Evolutionary conservation across 2,329 filamentous ascomycete species (phyloP).

Genomic region (Fusarium dimerum): DNA sequence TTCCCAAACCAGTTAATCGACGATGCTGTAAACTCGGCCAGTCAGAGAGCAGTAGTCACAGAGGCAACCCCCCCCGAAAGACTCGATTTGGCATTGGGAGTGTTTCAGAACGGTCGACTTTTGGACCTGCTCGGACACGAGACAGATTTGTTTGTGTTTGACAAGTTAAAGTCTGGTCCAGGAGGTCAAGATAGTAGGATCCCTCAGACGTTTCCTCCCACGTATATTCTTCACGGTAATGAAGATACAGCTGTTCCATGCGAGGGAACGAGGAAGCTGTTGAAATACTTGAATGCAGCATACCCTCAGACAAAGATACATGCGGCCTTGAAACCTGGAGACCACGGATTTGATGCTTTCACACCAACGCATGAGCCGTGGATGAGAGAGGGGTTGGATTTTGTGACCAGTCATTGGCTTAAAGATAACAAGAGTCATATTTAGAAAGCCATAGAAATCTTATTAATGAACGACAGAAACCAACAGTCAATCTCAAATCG

Average conservation of each 20-base stretch:
- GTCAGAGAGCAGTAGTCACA: neutral
- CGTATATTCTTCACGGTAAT: neutral
- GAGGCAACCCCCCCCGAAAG: conserved; percentile 1
- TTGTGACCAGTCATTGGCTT: neutral
- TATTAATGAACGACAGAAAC: too few species aligned
- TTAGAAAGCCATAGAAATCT: neutral
- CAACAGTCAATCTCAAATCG: too few species aligned
- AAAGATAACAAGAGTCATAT: neutral
- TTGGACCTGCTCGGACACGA: conserved; percentile 1
- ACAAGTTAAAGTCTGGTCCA: neutral
- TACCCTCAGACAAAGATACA: neutral
- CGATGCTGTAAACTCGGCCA: neutral
- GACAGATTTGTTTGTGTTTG: neutral
- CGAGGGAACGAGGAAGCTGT: neutral
- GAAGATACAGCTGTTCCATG: conserved; percentile 1
- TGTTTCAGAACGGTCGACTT: conserved; percentile 4
- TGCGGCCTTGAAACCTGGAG: neutral
- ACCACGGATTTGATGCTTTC: conserved; percentile 2
- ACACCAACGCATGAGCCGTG: neutral
- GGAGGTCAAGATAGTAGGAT: neutral
- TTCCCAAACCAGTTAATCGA: neutral
- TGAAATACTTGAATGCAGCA: neutral
- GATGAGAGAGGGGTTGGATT: neutral
- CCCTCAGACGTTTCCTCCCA: neutral
- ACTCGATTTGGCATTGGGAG: neutral